Conservation (phyloP, 1,139 yeast genomes). For the Spencermartinsiella ligniputridi region DNA sequence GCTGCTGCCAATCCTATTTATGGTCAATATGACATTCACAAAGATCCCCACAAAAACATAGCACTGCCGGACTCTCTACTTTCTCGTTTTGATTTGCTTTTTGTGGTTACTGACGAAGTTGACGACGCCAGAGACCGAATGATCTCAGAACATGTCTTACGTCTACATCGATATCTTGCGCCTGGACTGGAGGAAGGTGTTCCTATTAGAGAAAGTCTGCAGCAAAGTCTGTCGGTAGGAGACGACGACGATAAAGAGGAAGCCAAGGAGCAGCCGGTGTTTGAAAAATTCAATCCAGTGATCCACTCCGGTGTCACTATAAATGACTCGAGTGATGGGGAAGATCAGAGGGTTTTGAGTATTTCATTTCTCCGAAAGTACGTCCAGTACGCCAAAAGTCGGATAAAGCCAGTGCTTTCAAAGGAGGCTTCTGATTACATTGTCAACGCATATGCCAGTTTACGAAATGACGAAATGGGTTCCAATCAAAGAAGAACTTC, state of each 20-base stretch:
- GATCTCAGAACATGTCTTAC: constrained; percentile 89
- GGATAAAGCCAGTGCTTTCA: constrained; percentile 78
- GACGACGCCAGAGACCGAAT: constrained; percentile 79
- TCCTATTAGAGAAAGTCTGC: constrained; percentile 77
- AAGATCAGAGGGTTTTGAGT: constrained; percentile 61
- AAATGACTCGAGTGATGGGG: constrained; percentile 13
- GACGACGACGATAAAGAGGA: constrained; percentile 47
- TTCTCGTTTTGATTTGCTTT: constrained; percentile 93
- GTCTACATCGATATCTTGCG: constrained; percentile 88
- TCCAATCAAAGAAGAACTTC: constrained; percentile 77
- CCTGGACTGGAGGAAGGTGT: constrained; percentile 92
- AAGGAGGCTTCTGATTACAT: constrained; percentile 76
- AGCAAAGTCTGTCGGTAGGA: constrained; percentile 76
- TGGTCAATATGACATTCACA: constrained; percentile 94
- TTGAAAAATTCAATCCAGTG: constrained; percentile 76
- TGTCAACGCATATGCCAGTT: constrained; percentile 70
- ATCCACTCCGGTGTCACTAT: constrained; percentile 74
- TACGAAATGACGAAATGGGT: constrained; percentile 76
- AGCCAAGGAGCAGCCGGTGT: constrained; percentile 55
- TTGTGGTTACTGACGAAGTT: constrained; percentile 94
- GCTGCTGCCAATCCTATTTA: constrained; percentile 99
- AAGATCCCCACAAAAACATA: constrained; percentile 94
- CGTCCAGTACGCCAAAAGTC: constrained; percentile 88
- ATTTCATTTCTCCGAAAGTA: constrained; percentile 88
- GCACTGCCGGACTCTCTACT: constrained; percentile 94